Evolutionary conservation across 805 yeast species (phyloP).

Genomic region (Scheffersomyces amazonensis): DNA sequence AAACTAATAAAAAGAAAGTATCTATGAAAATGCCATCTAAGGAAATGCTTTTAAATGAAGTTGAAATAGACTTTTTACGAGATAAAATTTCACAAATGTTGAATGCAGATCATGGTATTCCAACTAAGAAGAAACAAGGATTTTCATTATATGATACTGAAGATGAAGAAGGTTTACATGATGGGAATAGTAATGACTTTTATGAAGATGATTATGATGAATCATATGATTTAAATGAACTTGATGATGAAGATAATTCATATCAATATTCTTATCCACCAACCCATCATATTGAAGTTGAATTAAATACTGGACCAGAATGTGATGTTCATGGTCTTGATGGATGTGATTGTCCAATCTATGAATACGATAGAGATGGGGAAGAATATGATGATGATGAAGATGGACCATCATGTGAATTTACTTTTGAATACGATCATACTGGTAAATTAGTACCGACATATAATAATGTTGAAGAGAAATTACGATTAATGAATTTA

Average conservation of each 20-base stretch:
- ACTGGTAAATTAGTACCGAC: constrained; percentile 41
- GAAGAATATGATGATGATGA: constrained; percentile 13
- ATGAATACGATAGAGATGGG: constrained; percentile 11
- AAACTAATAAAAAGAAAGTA: neutral
- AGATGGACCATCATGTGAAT: constrained; percentile 42
- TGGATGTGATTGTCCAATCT: constrained; percentile 23
- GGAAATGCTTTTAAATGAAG: constrained; percentile 16
- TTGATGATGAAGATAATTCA: constrained; percentile 21
- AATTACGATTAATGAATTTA: constrained; percentile 30
- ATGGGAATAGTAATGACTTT: constrained; percentile 22
- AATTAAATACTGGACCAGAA: constrained; percentile 32
- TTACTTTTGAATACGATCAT: constrained; percentile 42
- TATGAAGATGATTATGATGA: constrained; percentile 19
- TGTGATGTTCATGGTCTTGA: constrained; percentile 26
- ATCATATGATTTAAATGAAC: constrained; percentile 38
- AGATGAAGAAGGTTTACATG: constrained; percentile 40
- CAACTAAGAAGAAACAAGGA: constrained; percentile 12
- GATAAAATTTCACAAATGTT: constrained; percentile 23
- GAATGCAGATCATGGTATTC: constrained; percentile 2
- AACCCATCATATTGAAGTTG: constrained; percentile 41
- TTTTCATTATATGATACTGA: constrained; percentile 32
- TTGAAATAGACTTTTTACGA: constrained; percentile 27
- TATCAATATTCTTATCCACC: constrained; percentile 30
- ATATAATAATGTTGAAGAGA: constrained; percentile 35
- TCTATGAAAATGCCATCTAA: neutral